Conservation (phyloP, 345 rosid species). For the Conringia planisiliqua region DNA sequence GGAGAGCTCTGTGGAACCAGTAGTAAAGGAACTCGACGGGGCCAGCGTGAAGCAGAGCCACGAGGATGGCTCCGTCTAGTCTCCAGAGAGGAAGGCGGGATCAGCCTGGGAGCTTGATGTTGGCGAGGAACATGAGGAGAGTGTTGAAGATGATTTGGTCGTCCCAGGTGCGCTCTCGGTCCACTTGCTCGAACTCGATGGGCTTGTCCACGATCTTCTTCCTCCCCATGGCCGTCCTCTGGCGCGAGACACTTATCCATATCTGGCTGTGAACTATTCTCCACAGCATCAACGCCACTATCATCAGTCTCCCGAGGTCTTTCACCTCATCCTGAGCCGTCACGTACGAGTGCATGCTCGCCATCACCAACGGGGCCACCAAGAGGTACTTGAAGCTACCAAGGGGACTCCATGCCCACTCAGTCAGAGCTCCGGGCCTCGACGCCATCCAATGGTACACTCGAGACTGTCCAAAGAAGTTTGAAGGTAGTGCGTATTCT, state of each 20-base stretch:
- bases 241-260: constrained; percentile 65
- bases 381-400: constrained; percentile 61
- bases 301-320: constrained; percentile 34
- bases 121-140: constrained; percentile 24
- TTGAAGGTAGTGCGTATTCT: not conserved
- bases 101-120: constrained; percentile 18
- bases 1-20: constrained; percentile 75
- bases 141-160: constrained; percentile 40
- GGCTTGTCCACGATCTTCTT: constrained; percentile 58
- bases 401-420: constrained; percentile 69
- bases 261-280: constrained; percentile 64
- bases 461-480: not conserved
- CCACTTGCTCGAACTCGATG: constrained; percentile 79
- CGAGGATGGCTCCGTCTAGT: constrained; percentile 41
- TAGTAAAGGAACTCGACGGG: constrained; percentile 83
- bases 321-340: constrained; percentile 32
- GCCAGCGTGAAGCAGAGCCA: constrained; percentile 52
- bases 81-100: constrained; percentile 56
- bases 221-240: constrained; percentile 55
- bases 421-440: constrained; percentile 56
- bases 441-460: constrained; percentile 45
- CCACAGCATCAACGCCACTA: constrained; percentile 46
- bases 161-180: constrained; percentile 59
- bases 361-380: constrained; percentile 44
- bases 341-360: constrained; percentile 33